phyloP scores from a whole-genome alignment of 2,329 filamentous ascomycete species.

The Raffaelea albimanens region DNA sequence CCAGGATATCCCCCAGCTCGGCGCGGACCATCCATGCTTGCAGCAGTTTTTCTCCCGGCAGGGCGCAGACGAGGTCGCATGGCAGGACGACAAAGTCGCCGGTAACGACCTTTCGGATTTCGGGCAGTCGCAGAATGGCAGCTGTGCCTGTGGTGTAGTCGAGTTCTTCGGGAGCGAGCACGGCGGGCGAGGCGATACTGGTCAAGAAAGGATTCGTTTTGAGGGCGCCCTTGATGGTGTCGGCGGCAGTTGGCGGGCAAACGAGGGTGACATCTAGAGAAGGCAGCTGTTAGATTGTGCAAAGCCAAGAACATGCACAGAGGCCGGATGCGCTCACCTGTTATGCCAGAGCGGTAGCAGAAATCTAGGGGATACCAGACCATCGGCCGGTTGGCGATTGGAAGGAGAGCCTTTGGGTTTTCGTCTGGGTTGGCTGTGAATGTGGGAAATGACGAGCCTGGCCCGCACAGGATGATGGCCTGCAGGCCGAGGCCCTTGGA shows the following conservation, averaged over 20 bases:
- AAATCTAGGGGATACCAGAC: constrained; percentile 84
- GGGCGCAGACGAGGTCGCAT: constrained; percentile 86
- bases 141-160: constrained; percentile 83
- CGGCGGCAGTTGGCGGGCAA: constrained; percentile 54
- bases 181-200: constrained; percentile 59
- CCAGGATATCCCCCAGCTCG: constrained; percentile 53
- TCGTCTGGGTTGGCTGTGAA: constrained; percentile 75
- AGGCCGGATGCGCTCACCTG: constrained; percentile 41
- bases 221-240: constrained; percentile 59
- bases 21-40: constrained; percentile 90
- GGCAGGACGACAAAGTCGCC: constrained; percentile 85
- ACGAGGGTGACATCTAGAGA: constrained; percentile 53
- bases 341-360: constrained; percentile 72
- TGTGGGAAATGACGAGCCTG: constrained; percentile 71
- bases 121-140: constrained; percentile 74
- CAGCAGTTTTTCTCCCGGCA: constrained; percentile 71
- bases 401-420: constrained; percentile 71
- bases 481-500: constrained; percentile 65
- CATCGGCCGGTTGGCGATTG: constrained; percentile 79
- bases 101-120: constrained; percentile 69
- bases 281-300: no score
- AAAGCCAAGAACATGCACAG: no score
- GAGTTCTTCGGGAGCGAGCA: constrained; percentile 67
- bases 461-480: constrained; percentile 74
- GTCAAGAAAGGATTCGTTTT: constrained; percentile 73